Evolutionary conservation across 768 basidiomycete species (phyloP), one percentile per base, ranked within the genome.

Genomic region (Stropharia rugosoannulata): DNA sequence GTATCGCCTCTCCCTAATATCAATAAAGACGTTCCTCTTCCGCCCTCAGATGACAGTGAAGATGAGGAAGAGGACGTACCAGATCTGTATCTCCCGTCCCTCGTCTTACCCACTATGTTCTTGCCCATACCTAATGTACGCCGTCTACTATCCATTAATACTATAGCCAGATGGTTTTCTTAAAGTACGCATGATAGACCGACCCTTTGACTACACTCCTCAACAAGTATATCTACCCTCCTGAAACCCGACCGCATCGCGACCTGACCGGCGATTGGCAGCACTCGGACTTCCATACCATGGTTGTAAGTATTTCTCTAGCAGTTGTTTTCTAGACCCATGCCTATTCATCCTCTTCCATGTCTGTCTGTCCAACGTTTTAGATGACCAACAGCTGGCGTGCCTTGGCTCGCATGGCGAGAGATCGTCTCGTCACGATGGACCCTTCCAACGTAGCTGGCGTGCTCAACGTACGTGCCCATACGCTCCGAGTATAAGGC

Each of bases 311-410:
- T 79, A 51, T 54, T 55, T 58, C 52, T 58, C 19, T 11, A 57
- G 61, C 51, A 29, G 27, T 40, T 54, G 29, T 18, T 51, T 22
- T 45, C 32, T 27, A 54, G 22, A 48, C 53, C 11, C 35, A 51
- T 52, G 42, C 43, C 38, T 22, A 12, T 56, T 53, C 40, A 27
- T 51, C 47, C 6, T 10, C 41, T 38, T 50, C 51, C 22, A 47
- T 50, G 35, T 36, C 46, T 35, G 47, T 15, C 22, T 37, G n/a
- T 29, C n/a, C n/a, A 18, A 32, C 4, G 19, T 8, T 18, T 40
- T 67, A 93, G 91, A 91, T 91, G 87, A 85, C 88, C 39, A 93
- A 94, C 63, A 90, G 87, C 66, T 94, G 92, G 92, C 79, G 92
- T 51, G 83, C 91, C 1, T 65, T 93, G 52, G 91, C 91, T n/a